Conservation (phyloP, 2,329 filamentous ascomycete genomes). For the Fusarium sarcochroum region DNA sequence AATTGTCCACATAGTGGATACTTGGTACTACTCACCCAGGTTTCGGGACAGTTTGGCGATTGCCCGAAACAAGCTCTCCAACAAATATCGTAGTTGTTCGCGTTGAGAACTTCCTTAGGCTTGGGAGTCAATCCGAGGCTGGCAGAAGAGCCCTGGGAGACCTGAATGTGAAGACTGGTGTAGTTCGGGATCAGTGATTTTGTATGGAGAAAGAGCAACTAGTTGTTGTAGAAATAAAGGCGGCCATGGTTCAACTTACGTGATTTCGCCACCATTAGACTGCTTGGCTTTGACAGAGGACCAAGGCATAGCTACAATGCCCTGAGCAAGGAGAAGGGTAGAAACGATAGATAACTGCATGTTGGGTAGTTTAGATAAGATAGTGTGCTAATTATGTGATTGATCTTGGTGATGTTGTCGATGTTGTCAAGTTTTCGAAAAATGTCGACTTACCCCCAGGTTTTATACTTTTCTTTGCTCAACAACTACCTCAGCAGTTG, state of each 20-base stretch:
- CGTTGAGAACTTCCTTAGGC: neutral
- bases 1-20: fast-evolving
- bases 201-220: too few relatives aligned
- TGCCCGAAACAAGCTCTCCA: slow-evolving; percentile 9
- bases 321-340: slow-evolving; percentile 11
- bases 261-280: slow-evolving; percentile 31
- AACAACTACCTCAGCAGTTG: too few relatives aligned
- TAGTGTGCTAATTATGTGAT: neutral
- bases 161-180: slow-evolving; percentile 30
- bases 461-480: slow-evolving; percentile 11
- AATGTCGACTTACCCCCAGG: fast-evolving
- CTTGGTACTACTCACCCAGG: slow-evolving; percentile 17
- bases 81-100: neutral
- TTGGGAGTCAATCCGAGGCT: neutral
- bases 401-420: slow-evolving; percentile 39
- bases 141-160: slow-evolving; percentile 9
- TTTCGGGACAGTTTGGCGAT: slow-evolving; percentile 6
- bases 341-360: slow-evolving; percentile 30
- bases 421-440: neutral
- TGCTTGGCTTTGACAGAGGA: neutral
- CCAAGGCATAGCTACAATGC: slow-evolving; percentile 40
- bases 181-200: neutral
- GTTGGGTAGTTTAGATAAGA: neutral
- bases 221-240: fast-evolving
- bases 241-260: slow-evolving; percentile 5